Base-by-base conservation (phyloP, 2,329 filamentous ascomycete genomes). In the Fusarium sp. region DNA sequence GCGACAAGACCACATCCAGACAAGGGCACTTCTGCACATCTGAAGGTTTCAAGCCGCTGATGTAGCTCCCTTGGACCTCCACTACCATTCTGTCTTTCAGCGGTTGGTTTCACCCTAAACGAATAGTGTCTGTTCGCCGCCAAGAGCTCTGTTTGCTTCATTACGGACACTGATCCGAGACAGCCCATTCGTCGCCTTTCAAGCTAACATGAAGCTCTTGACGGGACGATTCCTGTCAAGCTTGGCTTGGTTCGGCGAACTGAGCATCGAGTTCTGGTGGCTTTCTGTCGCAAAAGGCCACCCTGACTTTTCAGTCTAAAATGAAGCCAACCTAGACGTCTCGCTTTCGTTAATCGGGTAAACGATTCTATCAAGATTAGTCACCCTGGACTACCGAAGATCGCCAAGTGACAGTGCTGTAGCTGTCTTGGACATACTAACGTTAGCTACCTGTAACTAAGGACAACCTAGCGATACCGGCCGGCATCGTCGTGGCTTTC, bases 41-140 rank as follows among this genome's bases (percentile, higher is more conserved):
- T 58, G 43, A 40, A 51, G 40, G 53, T 57, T 64, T 27, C 54
- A 49, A 67, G 63, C 68, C 54, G 46, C 68, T 65, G 59, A 71
- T 68, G 67, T 38, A 34, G 43, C 14, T 68, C 29, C 57, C 59
- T 54, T 60, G 53, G 34, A 20, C 34, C 51, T 38, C 34, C 34
- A 38, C 34, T 51, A 12, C 38, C 32, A 40, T 52, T 29, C 55
- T 66, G 63, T 44, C 25, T 43, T 40, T 22, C 55, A 51, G 63
- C 63, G 63, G 62, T 20, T 52, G 50, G 52, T 64, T 56, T 63
- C 40, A 42, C 64, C 59, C 40, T n/a, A 50, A 44, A 54, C 30
- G 57, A 63, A 40, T 18, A 63, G 43, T 25, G 32, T 27, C 27
- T 20, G 44, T 58, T 42, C 44, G 40, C 34, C 44, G 40, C 34